Evolutionary conservation across 2,329 filamentous ascomycete genomes (phyloP).

Genomic region (Ilyonectria destructans): DNA sequence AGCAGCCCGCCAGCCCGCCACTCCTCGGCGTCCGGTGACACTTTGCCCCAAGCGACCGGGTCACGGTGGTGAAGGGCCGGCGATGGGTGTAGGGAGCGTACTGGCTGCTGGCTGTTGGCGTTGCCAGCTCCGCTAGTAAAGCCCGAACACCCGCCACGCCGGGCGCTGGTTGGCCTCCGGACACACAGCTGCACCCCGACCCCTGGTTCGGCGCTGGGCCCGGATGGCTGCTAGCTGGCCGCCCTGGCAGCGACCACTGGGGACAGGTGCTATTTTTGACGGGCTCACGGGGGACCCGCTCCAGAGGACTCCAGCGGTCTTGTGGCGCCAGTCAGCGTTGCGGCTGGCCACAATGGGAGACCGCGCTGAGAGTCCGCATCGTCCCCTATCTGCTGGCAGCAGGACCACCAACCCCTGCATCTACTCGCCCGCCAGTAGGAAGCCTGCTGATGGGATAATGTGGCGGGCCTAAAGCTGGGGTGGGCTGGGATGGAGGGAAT

Average conservation of each 20-base stretch:
- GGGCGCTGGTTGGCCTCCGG: constrained; percentile 1
- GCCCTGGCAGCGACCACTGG: constrained; percentile 2
- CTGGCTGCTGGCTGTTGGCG: not conserved
- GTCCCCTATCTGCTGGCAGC: constrained; percentile 1
- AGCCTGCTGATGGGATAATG: not conserved
- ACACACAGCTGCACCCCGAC: not conserved
- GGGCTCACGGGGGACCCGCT: not conserved
- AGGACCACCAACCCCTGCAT: not conserved
- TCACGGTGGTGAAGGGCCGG: not conserved
- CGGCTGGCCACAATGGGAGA: not conserved
- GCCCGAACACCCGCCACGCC: constrained; percentile 10
- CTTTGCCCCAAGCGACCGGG: not conserved
- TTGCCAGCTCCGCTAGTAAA: not conserved
- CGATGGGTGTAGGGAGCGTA: not conserved
- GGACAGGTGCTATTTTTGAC: constrained; percentile 13
- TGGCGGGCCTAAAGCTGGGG: constrained; percentile 10
- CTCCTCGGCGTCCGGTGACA: constrained; percentile 11
- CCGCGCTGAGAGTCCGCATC: not conserved
- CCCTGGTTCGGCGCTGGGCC: constrained; percentile 4
- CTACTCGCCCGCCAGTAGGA: not conserved
- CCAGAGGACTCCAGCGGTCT: not conserved
- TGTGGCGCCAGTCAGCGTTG: not conserved
- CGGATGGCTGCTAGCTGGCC: not conserved
- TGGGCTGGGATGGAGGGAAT: constrained; percentile 8
- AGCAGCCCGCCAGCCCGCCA: not conserved